Evolutionary conservation across 192 early-diverging fungal genomes (phyloP).

Genomic region (Umbelopsis isabellina): DNA sequence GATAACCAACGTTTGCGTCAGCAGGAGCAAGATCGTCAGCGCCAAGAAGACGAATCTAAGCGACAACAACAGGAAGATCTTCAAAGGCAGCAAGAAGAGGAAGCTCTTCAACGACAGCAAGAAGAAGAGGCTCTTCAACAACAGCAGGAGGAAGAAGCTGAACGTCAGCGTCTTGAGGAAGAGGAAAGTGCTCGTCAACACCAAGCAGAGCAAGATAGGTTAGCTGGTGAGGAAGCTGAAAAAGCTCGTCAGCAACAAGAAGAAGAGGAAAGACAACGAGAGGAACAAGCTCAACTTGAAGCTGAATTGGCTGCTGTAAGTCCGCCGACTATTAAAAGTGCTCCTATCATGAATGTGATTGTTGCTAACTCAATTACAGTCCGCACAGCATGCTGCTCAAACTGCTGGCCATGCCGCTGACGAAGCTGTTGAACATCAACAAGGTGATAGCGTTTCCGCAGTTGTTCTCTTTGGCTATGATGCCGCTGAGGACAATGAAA

Average conservation of each 20-base stretch:
- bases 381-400: conserved; percentile 15
- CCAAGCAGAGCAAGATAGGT: conserved; percentile 30
- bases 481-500: conserved; percentile 84
- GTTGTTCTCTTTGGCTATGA: conserved; percentile 81
- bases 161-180: conserved; percentile 3
- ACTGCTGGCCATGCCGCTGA: conserved; percentile 28
- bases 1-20: conserved; percentile 43
- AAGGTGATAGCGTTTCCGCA: conserved; percentile 47
- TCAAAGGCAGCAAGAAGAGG: conserved; percentile 22
- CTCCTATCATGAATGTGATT: not conserved
- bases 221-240: conserved; percentile 8
- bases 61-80: conserved; percentile 23
- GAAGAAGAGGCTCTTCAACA: conserved; percentile 26
- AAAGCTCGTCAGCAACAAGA: conserved; percentile 35
- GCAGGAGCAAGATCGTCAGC: conserved; percentile 20
- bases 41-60: conserved; percentile 24
- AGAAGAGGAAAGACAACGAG: conserved; percentile 25
- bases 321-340: not conserved
- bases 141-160: conserved; percentile 28
- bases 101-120: conserved; percentile 19
- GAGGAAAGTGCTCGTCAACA: conserved; percentile 23
- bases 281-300: conserved; percentile 39
- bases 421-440: conserved; percentile 21
- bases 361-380: not conserved
- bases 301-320: conserved; percentile 18